phyloP scores from a whole-genome alignment of 768 basidiomycete genomes.

The Cyathus striatus region DNA sequence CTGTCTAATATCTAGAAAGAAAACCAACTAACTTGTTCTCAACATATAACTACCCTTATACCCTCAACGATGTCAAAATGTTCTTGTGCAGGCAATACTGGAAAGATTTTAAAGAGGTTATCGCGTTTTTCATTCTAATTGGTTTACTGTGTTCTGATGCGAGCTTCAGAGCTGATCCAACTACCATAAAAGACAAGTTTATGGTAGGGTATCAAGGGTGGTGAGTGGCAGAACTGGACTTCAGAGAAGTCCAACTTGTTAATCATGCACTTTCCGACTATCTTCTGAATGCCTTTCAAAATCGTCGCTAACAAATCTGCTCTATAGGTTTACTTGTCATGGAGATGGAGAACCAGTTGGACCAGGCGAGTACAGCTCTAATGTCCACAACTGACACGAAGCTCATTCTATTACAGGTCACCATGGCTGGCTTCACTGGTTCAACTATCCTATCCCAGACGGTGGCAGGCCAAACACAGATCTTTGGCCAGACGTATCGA shows the following conservation, averaged over 20 bases:
- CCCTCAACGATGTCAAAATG: too few species aligned
- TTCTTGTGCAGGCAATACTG: too few species aligned
- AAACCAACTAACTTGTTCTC: too few species aligned
- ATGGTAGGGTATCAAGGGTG: slow-evolving; percentile 87
- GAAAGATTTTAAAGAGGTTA: slow-evolving; percentile 38
- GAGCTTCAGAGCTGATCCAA: slow-evolving; percentile 52
- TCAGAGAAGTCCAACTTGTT: neutral
- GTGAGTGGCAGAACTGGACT: slow-evolving; percentile 29
- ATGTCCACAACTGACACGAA: neutral
- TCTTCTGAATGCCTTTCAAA: neutral
- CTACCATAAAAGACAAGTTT: slow-evolving; percentile 80
- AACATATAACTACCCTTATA: too few species aligned
- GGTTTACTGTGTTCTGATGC: neutral
- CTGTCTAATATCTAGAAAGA: too few species aligned
- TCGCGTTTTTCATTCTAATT: too few species aligned
- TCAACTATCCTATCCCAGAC: slow-evolving; percentile 57
- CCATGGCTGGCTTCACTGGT: slow-evolving; percentile 88
- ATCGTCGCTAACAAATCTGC: neutral
- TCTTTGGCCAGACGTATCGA: slow-evolving; percentile 75
- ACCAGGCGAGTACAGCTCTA: slow-evolving; percentile 34
- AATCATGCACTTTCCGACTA: neutral
- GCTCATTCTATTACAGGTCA: slow-evolving; percentile 36
- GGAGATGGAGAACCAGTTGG: slow-evolving; percentile 66
- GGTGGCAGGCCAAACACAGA: slow-evolving; percentile 74
- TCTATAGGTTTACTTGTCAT: slow-evolving; percentile 61